phyloP scores from a whole-genome alignment of 2,329 filamentous ascomycete species.

The Ophiostoma australiae region DNA sequence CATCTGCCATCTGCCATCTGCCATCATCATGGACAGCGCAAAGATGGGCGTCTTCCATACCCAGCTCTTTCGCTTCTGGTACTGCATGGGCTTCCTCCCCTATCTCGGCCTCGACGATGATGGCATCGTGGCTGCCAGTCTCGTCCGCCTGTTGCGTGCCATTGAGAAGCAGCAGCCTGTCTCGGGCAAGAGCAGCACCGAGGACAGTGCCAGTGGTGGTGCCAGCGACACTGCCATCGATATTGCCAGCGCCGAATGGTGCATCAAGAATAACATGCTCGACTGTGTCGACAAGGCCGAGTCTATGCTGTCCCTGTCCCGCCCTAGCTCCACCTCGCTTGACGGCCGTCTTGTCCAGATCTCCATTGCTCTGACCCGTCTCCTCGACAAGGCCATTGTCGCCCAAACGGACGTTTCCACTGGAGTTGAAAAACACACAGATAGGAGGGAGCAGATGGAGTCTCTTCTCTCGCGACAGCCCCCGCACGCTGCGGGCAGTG shows the following conservation, averaged over 20 bases:
- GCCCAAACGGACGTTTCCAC: not conserved
- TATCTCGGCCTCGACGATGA: conserved; percentile 21
- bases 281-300: conserved; percentile 25
- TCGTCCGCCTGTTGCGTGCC: conserved; percentile 22
- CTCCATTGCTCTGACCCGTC: conserved; percentile 18
- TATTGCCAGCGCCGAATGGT: conserved; percentile 21
- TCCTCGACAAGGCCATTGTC: not conserved
- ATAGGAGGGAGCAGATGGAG: not conserved
- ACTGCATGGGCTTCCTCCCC: conserved; percentile 22
- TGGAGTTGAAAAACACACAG: too few relatives aligned
- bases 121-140: not conserved
- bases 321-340: conserved; percentile 15
- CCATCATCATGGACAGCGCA: conserved; percentile 16
- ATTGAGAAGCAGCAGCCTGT: conserved; percentile 18
- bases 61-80: conserved; percentile 26
- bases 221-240: not conserved
- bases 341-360: conserved; percentile 24
- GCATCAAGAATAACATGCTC: conserved; percentile 23
- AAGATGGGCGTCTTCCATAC: conserved; percentile 17
- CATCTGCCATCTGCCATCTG: not conserved
- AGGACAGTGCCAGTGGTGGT: not conserved
- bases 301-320: conserved; percentile 12
- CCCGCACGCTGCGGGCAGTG: not conserved
- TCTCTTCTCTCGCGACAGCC: not conserved
- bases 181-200: not conserved